Evolutionary conservation across 2,329 filamentous ascomycete genomes (phyloP), one percentile per base, ranked within the genome.

Genomic region (Trichoderma pleuroti): DNA sequence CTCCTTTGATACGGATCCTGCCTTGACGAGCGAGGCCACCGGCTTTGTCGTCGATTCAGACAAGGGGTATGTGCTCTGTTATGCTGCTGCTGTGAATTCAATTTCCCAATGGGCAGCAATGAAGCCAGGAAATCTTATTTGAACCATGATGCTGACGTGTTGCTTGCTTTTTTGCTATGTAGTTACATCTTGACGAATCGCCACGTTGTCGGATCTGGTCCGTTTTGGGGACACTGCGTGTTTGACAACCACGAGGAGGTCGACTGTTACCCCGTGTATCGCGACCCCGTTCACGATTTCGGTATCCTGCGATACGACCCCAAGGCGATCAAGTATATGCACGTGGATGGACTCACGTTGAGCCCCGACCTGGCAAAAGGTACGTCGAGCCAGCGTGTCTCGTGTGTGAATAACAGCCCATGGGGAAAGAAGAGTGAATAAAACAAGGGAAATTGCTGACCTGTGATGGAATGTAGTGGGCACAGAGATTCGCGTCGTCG

Each of bases 191-290:
- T 96, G 80, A 96, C 93, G 12, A 96, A 96, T 80, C 88, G 93
- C 71, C 96, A 99, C 83, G 96, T 99, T 36, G 96, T 98, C 54
- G 94, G 96, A 74, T 88, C 96, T 1, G 96, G 96, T 1, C 96
- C 96, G 1, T 99, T 99, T 82, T 98, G 95, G 92, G 96, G 96
- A 61, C 98, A 97, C 83, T 94, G 93, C 79, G 94, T 99, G 75
- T 99, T 99, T 80, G 97, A 99, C 81, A 99, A 99, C 79, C 96
- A 99, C 81, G 96, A 99, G 75, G 87, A 97, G 85, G 96, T 96
- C 76, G 96, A 99, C 80, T 95, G 97, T 61, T 93, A 94, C 78
- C 96, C 96, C 10, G 94, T 99, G 63, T 99, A 99, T 83, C 93
- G 96, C 77, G 96, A 99, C 78, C 97, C 96, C 18, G 95, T 99